Conservation (phyloP, 371 early-diverging fungal species). For the Apophysomyces variabilis region DNA sequence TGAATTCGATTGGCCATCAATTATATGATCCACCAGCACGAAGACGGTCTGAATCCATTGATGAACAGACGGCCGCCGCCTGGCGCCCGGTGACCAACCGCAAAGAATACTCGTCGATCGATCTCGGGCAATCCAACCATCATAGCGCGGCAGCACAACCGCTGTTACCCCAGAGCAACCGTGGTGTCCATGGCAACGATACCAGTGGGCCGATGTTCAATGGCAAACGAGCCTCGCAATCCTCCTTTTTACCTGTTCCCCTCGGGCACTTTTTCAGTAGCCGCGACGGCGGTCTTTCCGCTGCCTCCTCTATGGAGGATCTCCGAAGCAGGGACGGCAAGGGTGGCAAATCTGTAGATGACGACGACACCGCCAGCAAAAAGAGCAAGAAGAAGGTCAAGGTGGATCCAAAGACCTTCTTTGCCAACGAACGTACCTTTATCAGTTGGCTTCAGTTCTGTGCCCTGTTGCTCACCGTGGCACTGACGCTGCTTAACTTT, state of each 20-base stretch:
- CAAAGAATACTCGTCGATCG: constrained; percentile 10
- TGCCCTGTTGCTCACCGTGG: constrained; percentile 70
- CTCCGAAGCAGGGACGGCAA: constrained; percentile 5
- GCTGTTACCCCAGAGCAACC: constrained; percentile 4
- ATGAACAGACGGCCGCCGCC: constrained; percentile 14
- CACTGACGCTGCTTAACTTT: constrained; percentile 82
- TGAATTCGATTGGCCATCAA: not conserved
- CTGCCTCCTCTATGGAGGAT: constrained; percentile 4
- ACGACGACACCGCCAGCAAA: constrained; percentile 28
- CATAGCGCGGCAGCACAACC: not conserved
- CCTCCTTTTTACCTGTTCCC: constrained; percentile 1
- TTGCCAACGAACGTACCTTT: constrained; percentile 99
- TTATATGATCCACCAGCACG: not conserved
- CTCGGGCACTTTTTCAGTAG: not conserved
- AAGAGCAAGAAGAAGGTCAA: constrained; percentile 57
- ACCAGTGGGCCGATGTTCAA: not conserved
- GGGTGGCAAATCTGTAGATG: constrained; percentile 17
- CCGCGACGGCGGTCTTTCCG: not conserved
- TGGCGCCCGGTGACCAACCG: constrained; percentile 10
- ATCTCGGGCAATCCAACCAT: constrained; percentile 2
- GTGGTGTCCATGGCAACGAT: not conserved
- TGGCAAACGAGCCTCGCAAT: constrained; percentile 1
- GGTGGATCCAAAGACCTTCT: constrained; percentile 98
- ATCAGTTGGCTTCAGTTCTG: constrained; percentile 85
- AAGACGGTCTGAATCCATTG: constrained; percentile 17